Base-by-base conservation (phyloP, 129 eudicot genomes). In the Pulicaria dysenterica region DNA sequence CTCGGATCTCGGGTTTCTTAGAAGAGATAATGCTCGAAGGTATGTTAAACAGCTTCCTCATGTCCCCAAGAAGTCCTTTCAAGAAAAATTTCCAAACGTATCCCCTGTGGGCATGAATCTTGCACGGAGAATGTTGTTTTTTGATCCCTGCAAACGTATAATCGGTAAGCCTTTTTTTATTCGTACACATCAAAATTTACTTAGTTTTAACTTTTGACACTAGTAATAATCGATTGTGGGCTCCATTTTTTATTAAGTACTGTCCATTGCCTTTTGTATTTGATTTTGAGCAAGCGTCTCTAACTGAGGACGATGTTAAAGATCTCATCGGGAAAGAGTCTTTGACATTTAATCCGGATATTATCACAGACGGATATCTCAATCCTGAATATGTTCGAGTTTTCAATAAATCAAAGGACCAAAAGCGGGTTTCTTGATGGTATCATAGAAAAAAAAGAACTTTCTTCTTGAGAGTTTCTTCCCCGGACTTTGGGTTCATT, bases 141-240 rank as follows among this genome's bases (percentile, higher is more conserved):
- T 92, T 76, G 98, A 92, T 77, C 98, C 98, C 37, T 74, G 91
- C 42, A 92, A 92, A 77, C 96, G 98, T 42, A 92, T 89, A 72
- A 85, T 95, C 8, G 96, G 98, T 92, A 85, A 64, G 81, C 70
- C 13, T 46, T 55, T n/a, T n/a, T n/a, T n/a, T n/a, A n/a, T n/a
- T n/a, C n/a, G n/a, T n/a, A n/a, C n/a, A n/a, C n/a, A n/a, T n/a
- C n/a, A n/a, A n/a, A n/a, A n/a, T n/a, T n/a, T n/a, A n/a, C n/a
- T n/a, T n/a, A n/a, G n/a, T n/a, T n/a, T n/a, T n/a, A n/a, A n/a
- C n/a, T n/a, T n/a, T n/a, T n/a, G n/a, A n/a, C n/a, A n/a, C n/a
- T n/a, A n/a, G n/a, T n/a, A n/a, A n/a, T n/a, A n/a, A n/a, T n/a
- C n/a, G n/a, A n/a, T n/a, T n/a, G n/a, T n/a, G n/a, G n/a, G n/a